Evolutionary conservation across 257 asterid species (phyloP).

Genomic region (Paulownia fortunei): DNA sequence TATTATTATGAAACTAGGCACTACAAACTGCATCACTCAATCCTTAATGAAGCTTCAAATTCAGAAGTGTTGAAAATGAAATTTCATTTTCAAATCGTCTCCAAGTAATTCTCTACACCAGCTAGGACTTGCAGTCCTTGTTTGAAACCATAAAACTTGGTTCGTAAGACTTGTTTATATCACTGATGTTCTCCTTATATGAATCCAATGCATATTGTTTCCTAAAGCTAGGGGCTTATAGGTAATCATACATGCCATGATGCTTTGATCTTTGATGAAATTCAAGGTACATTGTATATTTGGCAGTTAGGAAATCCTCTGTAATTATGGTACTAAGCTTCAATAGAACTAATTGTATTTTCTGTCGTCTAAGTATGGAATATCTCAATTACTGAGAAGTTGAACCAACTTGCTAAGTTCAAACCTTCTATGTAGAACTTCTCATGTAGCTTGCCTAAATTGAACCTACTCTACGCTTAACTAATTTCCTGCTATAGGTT

Average conservation of each 20-base stretch:
- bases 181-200: background rate
- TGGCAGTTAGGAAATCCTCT: too few relatives aligned
- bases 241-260: background rate
- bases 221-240: background rate
- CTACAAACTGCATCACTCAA: background rate
- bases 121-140: background rate
- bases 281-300: too few relatives aligned
- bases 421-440: background rate
- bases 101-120: background rate
- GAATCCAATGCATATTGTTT: background rate
- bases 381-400: background rate
- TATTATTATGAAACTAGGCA: background rate
- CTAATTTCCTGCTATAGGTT: background rate
- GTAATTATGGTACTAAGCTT: background rate
- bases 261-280: too few relatives aligned
- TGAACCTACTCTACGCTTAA: background rate
- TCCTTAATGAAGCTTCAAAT: conserved; percentile 12
- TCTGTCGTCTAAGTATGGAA: background rate
- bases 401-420: background rate
- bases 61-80: background rate
- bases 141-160: background rate
- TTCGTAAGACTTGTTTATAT: background rate
- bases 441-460: background rate
- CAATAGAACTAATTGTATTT: too few relatives aligned
- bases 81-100: background rate